Evolutionary conservation across 1,284 basidiomycete genomes (phyloP), one percentile per base, ranked within the genome.

Genomic region (Neolentinus lepideus): DNA sequence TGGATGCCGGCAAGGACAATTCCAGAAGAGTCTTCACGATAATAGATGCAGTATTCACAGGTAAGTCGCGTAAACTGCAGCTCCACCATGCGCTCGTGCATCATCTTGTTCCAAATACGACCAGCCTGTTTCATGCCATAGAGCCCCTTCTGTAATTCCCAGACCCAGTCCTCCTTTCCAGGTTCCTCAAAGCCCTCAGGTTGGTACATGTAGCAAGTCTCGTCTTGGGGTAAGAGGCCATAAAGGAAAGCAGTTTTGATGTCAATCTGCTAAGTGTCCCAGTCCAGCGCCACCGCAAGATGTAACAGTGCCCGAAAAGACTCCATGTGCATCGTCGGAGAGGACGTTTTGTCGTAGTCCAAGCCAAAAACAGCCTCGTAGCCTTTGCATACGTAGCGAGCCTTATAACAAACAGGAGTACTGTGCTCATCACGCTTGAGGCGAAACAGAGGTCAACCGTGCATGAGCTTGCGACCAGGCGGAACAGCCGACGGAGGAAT

Each of bases 211-310:
- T 72, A 76, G 27, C 76, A 63, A 1, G 66, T 63, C 48, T 77
- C 72, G 0, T 74, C 63, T 3, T 64, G 55, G 21, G 61, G 59
- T 0, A 81, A 65, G 0, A 64, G 45, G 0, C 73, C 74, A 60
- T 77, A 71, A 0, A 78, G 65, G 59, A 73, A 81, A 0, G 78
- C 77, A 0, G 70, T 76, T 35, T 76, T 75, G 47, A 81, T 64
- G 57, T 83, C 74, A 2, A 77, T 62, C 46, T 76, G 73, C 26
- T 69, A 63, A 0, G 73, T 54, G 19, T 73, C 67, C 66, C 73
- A 74, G 46, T 69, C 65, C 0, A 63, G 50, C 1, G 53, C 16
- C 6, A 72, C 70, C 4, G 71, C 75, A 2, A 78, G 59, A 11
- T 73, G 62, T 0, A 75, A 59, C 0, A 79, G 52, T 1, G 70